Conservation (phyloP, 2,329 filamentous ascomycete species). For the Botrytis medusae region DNA sequence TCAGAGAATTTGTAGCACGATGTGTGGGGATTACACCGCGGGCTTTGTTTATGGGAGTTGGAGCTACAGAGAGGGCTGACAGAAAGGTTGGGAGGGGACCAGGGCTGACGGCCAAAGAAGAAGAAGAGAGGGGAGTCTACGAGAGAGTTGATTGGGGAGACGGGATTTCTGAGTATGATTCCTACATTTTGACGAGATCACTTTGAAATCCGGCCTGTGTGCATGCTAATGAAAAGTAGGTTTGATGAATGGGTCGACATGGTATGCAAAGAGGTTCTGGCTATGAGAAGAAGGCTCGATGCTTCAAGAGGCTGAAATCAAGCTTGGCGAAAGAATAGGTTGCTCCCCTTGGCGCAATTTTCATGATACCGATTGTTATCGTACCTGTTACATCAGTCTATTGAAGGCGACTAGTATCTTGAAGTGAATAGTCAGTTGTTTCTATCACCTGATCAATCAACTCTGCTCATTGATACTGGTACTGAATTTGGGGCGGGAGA, state of each 20-base stretch:
- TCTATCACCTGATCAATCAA: neutral
- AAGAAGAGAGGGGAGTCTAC: neutral
- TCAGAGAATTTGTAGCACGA: constrained; percentile 15
- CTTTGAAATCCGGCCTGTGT: neutral
- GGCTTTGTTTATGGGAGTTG: constrained; percentile 15
- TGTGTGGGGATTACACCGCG: neutral
- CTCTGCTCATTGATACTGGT: too few relatives aligned
- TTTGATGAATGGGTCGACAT: constrained; percentile 17
- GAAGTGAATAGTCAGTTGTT: neutral
- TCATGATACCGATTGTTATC: neutral
- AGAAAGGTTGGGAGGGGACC: constrained; percentile 6
- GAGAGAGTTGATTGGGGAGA: constrained; percentile 14
- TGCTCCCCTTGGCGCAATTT: neutral
- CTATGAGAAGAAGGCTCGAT: constrained; percentile 15
- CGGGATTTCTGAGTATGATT: neutral
- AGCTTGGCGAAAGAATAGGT: neutral
- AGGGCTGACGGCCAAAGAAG: neutral
- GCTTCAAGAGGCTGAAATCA: neutral
- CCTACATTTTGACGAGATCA: neutral
- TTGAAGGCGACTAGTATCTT: neutral
- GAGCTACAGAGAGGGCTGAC: constrained; percentile 1
- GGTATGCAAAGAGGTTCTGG: constrained; percentile 16
- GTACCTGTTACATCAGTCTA: neutral
- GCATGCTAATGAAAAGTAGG: neutral
- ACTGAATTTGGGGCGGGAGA: neutral